These are phyloP conservation scores for Cercospora citrullina DNA, from an alignment of 2,329 filamentous ascomycete species.

Conservation along the genomic window DNA sequence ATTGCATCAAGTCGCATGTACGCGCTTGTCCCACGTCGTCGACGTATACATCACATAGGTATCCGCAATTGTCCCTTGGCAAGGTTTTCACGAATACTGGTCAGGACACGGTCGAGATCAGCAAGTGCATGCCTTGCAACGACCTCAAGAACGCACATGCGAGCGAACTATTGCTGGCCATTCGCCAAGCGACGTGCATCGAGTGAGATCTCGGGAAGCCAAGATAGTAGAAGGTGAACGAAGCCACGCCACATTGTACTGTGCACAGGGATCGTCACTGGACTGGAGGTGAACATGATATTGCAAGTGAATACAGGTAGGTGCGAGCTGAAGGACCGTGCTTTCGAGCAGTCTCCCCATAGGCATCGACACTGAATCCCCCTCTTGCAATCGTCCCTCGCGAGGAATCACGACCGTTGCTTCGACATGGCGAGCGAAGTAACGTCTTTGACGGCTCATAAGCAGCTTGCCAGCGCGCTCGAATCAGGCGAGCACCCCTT, in stretches of 20 bases:
- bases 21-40: slow-evolving; percentile 6
- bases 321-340: not conserved
- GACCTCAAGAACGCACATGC: not conserved
- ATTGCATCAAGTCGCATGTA: not conserved
- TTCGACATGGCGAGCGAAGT: not conserved
- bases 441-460: not conserved
- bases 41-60: not conserved
- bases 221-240: not conserved
- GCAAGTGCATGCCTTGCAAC: not conserved
- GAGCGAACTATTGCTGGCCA: not conserved
- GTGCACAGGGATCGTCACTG: not conserved
- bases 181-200: not conserved
- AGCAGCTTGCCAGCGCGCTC: not conserved
- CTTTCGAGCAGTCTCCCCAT: not conserved
- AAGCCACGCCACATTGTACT: not conserved
- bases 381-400: not conserved
- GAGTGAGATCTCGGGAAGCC: not conserved
- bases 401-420: not conserved
- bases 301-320: not conserved
- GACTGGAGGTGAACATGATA: not conserved
- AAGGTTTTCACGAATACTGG: not conserved
- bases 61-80: slow-evolving; percentile 1
- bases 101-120: not conserved
- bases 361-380: not conserved
- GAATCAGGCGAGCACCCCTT: not conserved